Base-by-base conservation (phyloP, 495 filamentous ascomycete genomes). In the Hypoxylon perforatum region DNA sequence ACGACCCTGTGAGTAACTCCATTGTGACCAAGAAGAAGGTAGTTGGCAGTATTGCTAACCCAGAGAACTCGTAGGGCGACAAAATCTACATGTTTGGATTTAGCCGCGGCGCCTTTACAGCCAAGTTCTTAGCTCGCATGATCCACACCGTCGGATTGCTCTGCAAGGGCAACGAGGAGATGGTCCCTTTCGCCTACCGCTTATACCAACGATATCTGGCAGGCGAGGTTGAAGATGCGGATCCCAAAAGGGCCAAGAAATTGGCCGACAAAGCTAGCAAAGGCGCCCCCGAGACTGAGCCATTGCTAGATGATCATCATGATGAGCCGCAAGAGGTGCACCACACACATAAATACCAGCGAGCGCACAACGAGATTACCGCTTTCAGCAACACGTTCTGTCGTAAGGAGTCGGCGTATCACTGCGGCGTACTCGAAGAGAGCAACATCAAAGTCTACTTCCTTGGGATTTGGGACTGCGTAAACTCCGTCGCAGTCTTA, bases 81-180 rank as follows among this genome's bases (percentile, higher is more conserved):
- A 71, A 72, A 35, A 82, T 84, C 47, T 82, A 82, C 61, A 76
- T 84, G 63, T 82, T 84, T 53, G 81, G 82, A 28, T 83, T 84
- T 57, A 79, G 76, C 1, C 78, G 82, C 25, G 81, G 82, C 15
- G 82, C 82, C 11, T 84, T 80, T 65, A 84, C 81, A 1, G 81
- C 80, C 1, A 80, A 79, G 9, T 81, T 82, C 57, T 75, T 84
- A 10, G 79, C 82, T 19, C 75, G 80, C 25, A 78, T 84, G 76
- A 70, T 84, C 38, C 73, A 77, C 23, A 73, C 72, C 11, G 74
- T 80, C 10, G 82, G 82, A 3, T 65, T 84, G 12, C 75, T 83
- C 6, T 79, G 76, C 22, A 77, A 75, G 41, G 80, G 81, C 39
- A 83, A 83, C 52, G 81, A 83, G 49, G 79, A 83, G 38, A 70